Evolutionary conservation across 352 stramenopile species (phyloP), one percentile per base, ranked within the genome.

Genomic region (Elongisporangium undulatum): DNA sequence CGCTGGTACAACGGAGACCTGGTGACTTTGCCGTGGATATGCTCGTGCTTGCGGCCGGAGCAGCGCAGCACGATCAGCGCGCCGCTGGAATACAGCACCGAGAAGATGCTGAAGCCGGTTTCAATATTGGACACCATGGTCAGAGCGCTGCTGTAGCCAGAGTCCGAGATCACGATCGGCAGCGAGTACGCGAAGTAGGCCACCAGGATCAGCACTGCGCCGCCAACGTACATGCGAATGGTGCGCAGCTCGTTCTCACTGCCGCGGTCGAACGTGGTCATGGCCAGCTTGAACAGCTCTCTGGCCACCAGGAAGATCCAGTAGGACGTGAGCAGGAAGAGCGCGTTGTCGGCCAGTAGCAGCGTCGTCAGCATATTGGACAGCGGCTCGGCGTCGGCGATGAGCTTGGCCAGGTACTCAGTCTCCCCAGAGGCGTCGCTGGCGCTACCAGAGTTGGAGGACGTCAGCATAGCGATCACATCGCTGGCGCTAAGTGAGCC

Each of bases 1-100:
- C 82, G 65, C 10, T 66, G 61, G 52, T 92, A 92, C 15, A 92
- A 57, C 48, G 82, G 82, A 38, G 82, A 92, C 17, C 75, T 70
- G 68, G 81, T 77, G 23, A 92, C 64, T 5, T 85, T 69, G 26
- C 80, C 80, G 51, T 91, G 79, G 38, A 89, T 79, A 62, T 87
- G 78, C 61, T 91, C 81, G 50, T 87, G 77, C 52, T 89, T 87
- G 20, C 79, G 66, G 4, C 81, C 81, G 12, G 71, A 79, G 21
- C 72, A 69, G 12, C 70, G 52, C 21, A 89, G 59, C 23, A 75
- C 62, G 1, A 85, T 52, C 3, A 89, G 63, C 17, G 77, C 69
- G 3, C 61, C 70, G 2, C 65, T 69, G 0, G 77, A 70, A 49
- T 83, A 84, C 16, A 86, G 39, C 0, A 87, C 68, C 34, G 75